Percentiles rank a stretch among this genome's conserved stretches.
phyloP scores from a whole-genome alignment of 305 asterid species.

The Lippia alba region DNA sequence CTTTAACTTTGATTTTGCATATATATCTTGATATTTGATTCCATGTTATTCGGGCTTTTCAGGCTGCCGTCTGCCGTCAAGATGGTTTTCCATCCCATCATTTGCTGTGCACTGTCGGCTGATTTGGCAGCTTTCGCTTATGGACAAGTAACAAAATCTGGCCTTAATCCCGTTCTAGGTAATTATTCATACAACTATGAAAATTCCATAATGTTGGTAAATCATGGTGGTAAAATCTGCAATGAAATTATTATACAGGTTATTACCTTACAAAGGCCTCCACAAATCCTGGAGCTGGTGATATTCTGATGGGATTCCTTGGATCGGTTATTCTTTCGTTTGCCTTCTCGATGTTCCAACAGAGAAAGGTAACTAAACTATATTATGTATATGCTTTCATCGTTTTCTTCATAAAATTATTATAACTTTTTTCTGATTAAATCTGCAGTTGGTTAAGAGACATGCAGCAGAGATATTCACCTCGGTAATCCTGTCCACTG shows the following conservation, averaged over 20 bases:
- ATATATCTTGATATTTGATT: slow-evolving; percentile 18
- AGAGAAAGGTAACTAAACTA: slow-evolving; percentile 69
- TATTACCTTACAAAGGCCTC: slow-evolving; percentile 81
- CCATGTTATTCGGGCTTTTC: slow-evolving; percentile 33
- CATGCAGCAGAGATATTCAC: slow-evolving; percentile 98
- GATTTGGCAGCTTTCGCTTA: slow-evolving; percentile 84
- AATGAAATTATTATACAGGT: slow-evolving; percentile 46
- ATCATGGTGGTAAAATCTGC: background rate
- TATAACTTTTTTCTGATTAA: background rate
- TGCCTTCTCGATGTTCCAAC: slow-evolving; percentile 98
- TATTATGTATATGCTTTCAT: background rate
- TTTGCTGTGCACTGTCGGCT: slow-evolving; percentile 87
- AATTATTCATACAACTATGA: slow-evolving; percentile 26
- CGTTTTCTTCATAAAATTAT: background rate
- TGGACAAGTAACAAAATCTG: slow-evolving; percentile 67
- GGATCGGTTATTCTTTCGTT: slow-evolving; percentile 97
- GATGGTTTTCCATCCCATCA: slow-evolving; percentile 88
- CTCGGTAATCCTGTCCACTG: slow-evolving; percentile 71
- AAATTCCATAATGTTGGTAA: background rate
- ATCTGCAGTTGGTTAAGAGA: slow-evolving; percentile 85
- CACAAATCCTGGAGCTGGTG: slow-evolving; percentile 98
- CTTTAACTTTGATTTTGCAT: background rate
- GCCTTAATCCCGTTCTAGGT: slow-evolving; percentile 89
- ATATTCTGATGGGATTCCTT: slow-evolving; percentile 89
- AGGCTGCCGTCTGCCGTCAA: slow-evolving; percentile 80